Conservation (phyloP, 2,329 filamentous ascomycete genomes). For the Penicillium sp. region DNA sequence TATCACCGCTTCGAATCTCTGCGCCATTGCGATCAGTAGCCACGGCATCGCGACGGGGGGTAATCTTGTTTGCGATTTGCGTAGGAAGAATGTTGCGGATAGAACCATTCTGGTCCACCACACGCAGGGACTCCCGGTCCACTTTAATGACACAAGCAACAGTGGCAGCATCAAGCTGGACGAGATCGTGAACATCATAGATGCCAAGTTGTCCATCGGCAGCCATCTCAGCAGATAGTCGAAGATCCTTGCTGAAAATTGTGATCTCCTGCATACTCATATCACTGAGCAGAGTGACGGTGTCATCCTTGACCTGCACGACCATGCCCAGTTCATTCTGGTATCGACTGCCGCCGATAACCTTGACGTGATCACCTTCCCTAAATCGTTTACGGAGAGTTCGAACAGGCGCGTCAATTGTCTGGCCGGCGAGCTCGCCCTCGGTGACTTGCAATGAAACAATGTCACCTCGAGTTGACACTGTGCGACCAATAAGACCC, state of each 20-base stretch:
- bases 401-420: conserved; percentile 85
- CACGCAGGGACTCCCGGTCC: conserved; percentile 80
- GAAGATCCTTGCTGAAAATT: conserved; percentile 92
- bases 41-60: conserved; percentile 71
- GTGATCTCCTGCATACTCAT: conserved; percentile 89
- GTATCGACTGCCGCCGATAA: conserved; percentile 90
- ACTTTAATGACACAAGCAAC: conserved; percentile 92
- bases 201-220: conserved; percentile 74
- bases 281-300: conserved; percentile 85
- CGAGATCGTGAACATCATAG: conserved; percentile 84
- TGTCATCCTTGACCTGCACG: conserved; percentile 82
- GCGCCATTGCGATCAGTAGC: conserved; percentile 88
- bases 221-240: conserved; percentile 85
- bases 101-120: conserved; percentile 83
- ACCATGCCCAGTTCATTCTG: conserved; percentile 95
- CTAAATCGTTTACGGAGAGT: conserved; percentile 86
- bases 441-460: conserved; percentile 78
- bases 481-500: conserved; percentile 75
- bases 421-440: conserved; percentile 70
- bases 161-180: conserved; percentile 84
- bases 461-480: conserved; percentile 81
- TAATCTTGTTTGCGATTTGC: conserved; percentile 81
- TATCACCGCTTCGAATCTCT: conserved; percentile 84
- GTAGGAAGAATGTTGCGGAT: conserved; percentile 76
- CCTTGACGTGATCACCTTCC: conserved; percentile 94